Evolutionary conservation across 139 green algal genomes (phyloP).

Genomic region (Picochlorum sp.): DNA sequence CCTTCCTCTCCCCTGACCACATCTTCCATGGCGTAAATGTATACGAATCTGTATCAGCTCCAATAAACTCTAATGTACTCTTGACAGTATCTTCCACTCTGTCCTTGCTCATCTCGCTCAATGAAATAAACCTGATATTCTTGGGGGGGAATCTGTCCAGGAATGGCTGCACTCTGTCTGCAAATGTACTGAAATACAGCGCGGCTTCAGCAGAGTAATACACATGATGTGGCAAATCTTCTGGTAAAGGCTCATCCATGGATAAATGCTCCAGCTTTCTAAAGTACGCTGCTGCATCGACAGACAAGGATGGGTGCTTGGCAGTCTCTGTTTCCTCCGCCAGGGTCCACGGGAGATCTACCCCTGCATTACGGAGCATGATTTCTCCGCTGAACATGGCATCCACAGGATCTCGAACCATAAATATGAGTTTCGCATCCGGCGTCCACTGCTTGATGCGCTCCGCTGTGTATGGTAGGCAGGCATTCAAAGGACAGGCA

Average conservation of each 20-base stretch:
- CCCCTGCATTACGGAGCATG: slow-evolving; percentile 59
- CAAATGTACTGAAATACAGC: slow-evolving; percentile 43
- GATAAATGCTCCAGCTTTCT: slow-evolving; percentile 33
- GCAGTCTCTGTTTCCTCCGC: slow-evolving; percentile 25
- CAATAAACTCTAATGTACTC: slow-evolving; percentile 53
- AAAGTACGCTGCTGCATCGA: slow-evolving; percentile 15
- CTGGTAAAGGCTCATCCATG: slow-evolving; percentile 32
- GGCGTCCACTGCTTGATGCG: slow-evolving; percentile 54
- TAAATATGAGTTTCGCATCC: slow-evolving; percentile 69
- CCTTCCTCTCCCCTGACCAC: slow-evolving; percentile 39
- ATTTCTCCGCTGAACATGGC: slow-evolving; percentile 59
- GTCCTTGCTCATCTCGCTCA: slow-evolving; percentile 46
- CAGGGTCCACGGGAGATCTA: slow-evolving; percentile 46
- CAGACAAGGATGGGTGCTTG: slow-evolving; percentile 31
- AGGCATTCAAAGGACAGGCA: slow-evolving; percentile 62
- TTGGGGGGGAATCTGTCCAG: slow-evolving; percentile 43
- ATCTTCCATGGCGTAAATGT: slow-evolving; percentile 12
- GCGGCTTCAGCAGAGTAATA: slow-evolving; percentile 30
- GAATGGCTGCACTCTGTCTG: slow-evolving; percentile 54
- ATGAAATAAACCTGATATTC: slow-evolving; percentile 64
- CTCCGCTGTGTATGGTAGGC: slow-evolving; percentile 51
- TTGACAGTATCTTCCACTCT: slow-evolving; percentile 33
- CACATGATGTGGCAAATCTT: slow-evolving; percentile 37
- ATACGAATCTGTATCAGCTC: slow-evolving; percentile 37
- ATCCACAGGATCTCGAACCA: slow-evolving; percentile 51